phyloP scores from a whole-genome alignment of 2,329 filamentous ascomycete species.

The Colletotrichum gigasporum region DNA sequence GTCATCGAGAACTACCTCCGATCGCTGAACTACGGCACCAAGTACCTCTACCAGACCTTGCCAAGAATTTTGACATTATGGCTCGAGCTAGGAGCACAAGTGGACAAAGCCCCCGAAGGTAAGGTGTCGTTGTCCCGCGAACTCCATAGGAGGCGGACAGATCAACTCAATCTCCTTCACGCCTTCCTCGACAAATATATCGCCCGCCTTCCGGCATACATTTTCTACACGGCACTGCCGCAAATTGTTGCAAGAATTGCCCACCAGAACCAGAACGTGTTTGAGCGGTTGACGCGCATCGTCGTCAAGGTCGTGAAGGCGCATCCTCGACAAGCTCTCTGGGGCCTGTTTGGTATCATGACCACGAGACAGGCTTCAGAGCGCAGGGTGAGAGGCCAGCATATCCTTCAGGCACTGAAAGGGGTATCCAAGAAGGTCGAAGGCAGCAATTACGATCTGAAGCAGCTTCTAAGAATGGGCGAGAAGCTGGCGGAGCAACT shows the following conservation, averaged over 20 bases:
- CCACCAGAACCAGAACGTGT: conserved; percentile 82
- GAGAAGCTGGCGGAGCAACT: conserved; percentile 87
- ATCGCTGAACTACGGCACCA: conserved; percentile 87
- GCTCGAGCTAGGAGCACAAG: conserved; percentile 86
- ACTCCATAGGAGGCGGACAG: conserved; percentile 65
- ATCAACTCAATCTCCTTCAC: conserved; percentile 76
- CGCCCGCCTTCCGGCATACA: conserved; percentile 74
- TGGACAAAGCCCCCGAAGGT: conserved; percentile 69
- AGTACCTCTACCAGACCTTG: conserved; percentile 94
- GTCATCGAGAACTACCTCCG: conserved; percentile 95
- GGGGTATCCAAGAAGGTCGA: conserved; percentile 61
- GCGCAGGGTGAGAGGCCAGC: conserved; percentile 63
- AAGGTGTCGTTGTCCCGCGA: conserved; percentile 63
- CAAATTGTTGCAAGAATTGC: conserved; percentile 97
- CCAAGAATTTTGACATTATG: conserved; percentile 93
- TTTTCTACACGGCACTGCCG: conserved; percentile 85
- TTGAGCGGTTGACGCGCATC: conserved; percentile 78
- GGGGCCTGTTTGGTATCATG: conserved; percentile 88
- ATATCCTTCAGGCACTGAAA: conserved; percentile 61
- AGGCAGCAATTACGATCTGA: conserved; percentile 67
- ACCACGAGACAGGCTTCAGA: conserved; percentile 79
- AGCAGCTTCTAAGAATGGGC: conserved; percentile 76
- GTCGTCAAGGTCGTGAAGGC: conserved; percentile 85
- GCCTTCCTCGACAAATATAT: conserved; percentile 83
- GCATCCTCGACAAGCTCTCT: conserved; percentile 92